Percentiles rank a stretch among this genome's conserved stretches.
phyloP scores from a whole-genome alignment of 2,329 filamentous ascomycete species.

The Paraphaeosphaeria sporulosa region DNA sequence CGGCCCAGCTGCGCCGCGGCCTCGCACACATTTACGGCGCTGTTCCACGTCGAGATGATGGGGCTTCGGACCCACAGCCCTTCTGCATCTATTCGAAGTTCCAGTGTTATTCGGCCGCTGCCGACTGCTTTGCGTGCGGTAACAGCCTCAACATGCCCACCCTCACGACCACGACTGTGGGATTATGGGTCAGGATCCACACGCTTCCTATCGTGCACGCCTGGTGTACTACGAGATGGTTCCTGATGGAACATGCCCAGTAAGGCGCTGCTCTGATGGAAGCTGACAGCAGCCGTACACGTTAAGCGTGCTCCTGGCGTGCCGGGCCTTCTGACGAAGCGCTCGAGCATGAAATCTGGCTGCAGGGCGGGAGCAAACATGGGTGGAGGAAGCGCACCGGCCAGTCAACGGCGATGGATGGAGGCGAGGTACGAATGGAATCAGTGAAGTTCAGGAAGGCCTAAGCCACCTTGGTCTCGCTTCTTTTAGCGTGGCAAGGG shows the following conservation, averaged over 20 bases:
- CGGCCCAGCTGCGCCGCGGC: conserved; percentile 19
- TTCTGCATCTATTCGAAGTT: background rate
- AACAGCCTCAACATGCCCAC: conserved; percentile 5
- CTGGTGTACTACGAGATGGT: background rate
- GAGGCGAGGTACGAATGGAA: conserved; percentile 30
- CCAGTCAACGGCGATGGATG: conserved; percentile 26
- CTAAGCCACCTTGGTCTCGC: background rate
- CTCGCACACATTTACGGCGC: conserved; percentile 12
- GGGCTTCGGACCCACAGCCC: background rate
- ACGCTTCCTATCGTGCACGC: background rate
- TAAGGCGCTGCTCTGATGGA: background rate
- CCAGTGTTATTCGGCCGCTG: conserved; percentile 7
- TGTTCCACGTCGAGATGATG: conserved; percentile 5
- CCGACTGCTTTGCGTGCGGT: conserved; percentile 10
- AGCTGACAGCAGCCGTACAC: conserved; percentile 1
- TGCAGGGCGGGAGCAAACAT: conserved; percentile 5
- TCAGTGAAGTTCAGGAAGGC: conserved; percentile 6
- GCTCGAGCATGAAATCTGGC: conserved; percentile 1
- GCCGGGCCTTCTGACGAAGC: background rate
- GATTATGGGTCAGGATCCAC: background rate
- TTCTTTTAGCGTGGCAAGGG: background rate
- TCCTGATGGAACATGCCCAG: background rate
- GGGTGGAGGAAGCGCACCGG: conserved; percentile 19
- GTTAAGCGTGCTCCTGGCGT: background rate
- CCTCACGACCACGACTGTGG: background rate